Evolutionary conservation across 2,329 filamentous ascomycete species (phyloP), one percentile per base, ranked within the genome.

Genomic region (Alternaria brassicicola): DNA sequence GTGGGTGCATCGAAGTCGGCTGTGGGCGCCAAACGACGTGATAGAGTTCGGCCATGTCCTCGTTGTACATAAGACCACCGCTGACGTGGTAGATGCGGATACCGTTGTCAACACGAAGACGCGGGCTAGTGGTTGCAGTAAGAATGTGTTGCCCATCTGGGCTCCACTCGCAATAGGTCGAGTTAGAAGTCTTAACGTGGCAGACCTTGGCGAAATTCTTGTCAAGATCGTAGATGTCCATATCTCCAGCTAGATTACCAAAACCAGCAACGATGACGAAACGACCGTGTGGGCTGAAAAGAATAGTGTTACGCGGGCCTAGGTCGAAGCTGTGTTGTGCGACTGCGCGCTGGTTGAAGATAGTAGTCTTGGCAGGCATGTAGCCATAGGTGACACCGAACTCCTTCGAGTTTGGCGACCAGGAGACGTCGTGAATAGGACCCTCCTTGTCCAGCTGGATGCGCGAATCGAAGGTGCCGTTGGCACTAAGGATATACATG

Each of bases 311-410:
- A 72, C 95, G 89, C 12, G 95, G 95, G 3, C 84, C 89, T 52
- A 97, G 85, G 50, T 92, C 87, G 80, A 99, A 97, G 59, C 85
- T 91, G 79, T 97, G 92, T 57, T 89, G 90, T 19, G 90, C 84
- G 58, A 93, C 86, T 62, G 91, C 95, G 63, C 92, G 89, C 70
- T 90, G 87, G 78, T 97, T 97, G 86, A 98, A 99, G 68, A 99
- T 95, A 67, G 94, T 97, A 3, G 94, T 95, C 85, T 98, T 98
- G 55, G 95, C 92, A n/a, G 95, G 95, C 93, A 97, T 98, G 79
- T 92, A 98, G 61, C 95, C 95, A 76, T 99, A 99, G 15, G 97
- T 89, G 30, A 99, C 95, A 74, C 93, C 94, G 73, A 99, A 99
- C 79, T 98, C 94, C 81, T 93, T 96, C 69, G 93, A 96, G 79